Evolutionary conservation across 129 eudicot species (phyloP).

Genomic region (Tagetes erecta): DNA sequence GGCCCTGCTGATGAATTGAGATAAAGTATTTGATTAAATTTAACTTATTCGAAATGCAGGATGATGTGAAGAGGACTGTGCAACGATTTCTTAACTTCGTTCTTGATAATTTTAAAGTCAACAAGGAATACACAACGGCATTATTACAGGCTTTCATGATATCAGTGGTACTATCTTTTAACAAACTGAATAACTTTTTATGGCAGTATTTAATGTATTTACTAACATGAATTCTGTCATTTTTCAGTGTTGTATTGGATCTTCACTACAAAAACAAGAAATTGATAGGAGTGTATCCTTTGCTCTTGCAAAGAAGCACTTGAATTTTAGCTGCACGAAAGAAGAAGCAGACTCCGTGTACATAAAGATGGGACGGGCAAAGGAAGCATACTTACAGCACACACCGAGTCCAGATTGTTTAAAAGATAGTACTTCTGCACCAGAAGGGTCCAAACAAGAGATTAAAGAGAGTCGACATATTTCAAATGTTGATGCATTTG

Average conservation of each 20-base stretch:
- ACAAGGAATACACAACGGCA: constrained; percentile 42
- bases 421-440: constrained; percentile 11
- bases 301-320: constrained; percentile 48
- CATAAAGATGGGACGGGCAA: constrained; percentile 40
- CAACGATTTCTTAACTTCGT: constrained; percentile 57
- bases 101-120: constrained; percentile 44
- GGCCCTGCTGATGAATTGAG: not conserved
- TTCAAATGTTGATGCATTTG: not conserved
- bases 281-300: constrained; percentile 60
- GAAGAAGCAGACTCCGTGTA: constrained; percentile 46
- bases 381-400: constrained; percentile 40
- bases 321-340: constrained; percentile 55
- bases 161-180: constrained; percentile 63
- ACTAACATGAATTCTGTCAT: constrained; percentile 19
- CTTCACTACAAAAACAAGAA: constrained; percentile 45
- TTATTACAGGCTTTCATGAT: constrained; percentile 77
- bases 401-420: constrained; percentile 23
- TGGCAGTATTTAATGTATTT: not conserved
- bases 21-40: constrained; percentile 9
- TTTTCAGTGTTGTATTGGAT: constrained; percentile 78
- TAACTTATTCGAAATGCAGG: constrained; percentile 48
- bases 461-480: not conserved
- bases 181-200: not conserved
- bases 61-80: constrained; percentile 41
- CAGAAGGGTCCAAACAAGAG: constrained; percentile 17